Percentiles rank a stretch among this genome's conserved stretches.
phyloP scores from a whole-genome alignment of 768 basidiomycete genomes.

The Daedaleopsis nitida region DNA sequence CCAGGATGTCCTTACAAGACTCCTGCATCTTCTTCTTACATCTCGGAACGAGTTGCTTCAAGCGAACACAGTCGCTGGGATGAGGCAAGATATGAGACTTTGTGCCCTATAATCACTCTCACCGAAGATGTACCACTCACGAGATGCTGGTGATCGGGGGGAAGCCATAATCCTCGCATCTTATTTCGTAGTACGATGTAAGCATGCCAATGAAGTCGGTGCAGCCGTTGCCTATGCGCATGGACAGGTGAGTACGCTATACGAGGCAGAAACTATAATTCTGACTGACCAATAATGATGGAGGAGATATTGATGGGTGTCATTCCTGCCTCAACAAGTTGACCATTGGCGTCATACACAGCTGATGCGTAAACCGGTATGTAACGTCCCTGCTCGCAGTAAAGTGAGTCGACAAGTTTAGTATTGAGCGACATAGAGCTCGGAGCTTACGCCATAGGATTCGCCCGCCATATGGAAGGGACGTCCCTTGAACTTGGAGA shows the following conservation, averaged over 20 bases:
- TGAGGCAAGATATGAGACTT: neutral
- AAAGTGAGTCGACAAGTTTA: too few species aligned
- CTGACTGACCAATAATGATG: conserved; percentile 41
- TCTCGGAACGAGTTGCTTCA: conserved; percentile 46
- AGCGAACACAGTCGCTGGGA: conserved; percentile 37
- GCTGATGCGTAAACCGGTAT: conserved; percentile 48
- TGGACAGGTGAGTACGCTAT: too few species aligned
- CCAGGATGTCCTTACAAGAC: conserved; percentile 43
- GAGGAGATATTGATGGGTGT: conserved; percentile 49
- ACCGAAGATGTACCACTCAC: conserved; percentile 19
- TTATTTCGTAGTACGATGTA: conserved; percentile 47
- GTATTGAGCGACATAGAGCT: too few species aligned
- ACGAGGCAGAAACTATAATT: too few species aligned
- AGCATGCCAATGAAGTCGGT: conserved; percentile 8
- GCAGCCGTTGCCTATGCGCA: conserved; percentile 14
- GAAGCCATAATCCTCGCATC: conserved; percentile 36
- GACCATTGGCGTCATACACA: conserved; percentile 46
- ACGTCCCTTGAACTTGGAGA: conserved; percentile 65
- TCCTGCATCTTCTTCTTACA: conserved; percentile 40
- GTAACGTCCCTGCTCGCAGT: conserved; percentile 42
- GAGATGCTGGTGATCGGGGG: conserved; percentile 51
- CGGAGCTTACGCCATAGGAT: conserved; percentile 48
- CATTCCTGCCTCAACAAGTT: conserved; percentile 42
- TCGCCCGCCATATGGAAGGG: conserved; percentile 42
- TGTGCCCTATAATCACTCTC: too few species aligned